Conservation (phyloP, 805 yeast genomes). For the Priceomyces haplophilus region DNA sequence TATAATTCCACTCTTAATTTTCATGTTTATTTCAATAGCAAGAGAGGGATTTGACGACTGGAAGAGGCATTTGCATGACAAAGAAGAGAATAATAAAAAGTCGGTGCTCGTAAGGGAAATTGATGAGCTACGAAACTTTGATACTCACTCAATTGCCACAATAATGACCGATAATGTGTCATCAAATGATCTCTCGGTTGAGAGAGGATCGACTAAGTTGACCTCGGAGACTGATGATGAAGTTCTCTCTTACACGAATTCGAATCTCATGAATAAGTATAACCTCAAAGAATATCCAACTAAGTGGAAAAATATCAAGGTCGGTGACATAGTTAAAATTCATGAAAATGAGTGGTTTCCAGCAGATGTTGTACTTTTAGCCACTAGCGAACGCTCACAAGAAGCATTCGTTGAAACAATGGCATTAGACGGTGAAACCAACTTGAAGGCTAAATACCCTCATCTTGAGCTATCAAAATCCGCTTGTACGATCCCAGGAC, state of each 20-base stretch:
- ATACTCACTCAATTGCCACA: constrained; percentile 37
- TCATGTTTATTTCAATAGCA: constrained; percentile 82
- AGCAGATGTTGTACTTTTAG: constrained; percentile 76
- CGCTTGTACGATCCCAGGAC: constrained; percentile 47
- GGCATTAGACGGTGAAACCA: constrained; percentile 98
- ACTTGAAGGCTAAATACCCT: constrained; percentile 72
- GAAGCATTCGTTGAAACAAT: constrained; percentile 84
- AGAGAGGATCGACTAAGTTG: constrained; percentile 1
- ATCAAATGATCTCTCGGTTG: constrained; percentile 8
- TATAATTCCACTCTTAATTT: constrained; percentile 80
- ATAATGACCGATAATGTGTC: constrained; percentile 38
- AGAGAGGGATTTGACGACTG: constrained; percentile 95
- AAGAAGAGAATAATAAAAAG: constrained; percentile 65
- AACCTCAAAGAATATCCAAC: constrained; percentile 31
- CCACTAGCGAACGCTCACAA: constrained; percentile 63
- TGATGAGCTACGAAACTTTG: constrained; percentile 25
- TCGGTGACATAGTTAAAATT: constrained; percentile 81
- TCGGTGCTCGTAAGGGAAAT: constrained; percentile 32
- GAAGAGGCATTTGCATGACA: constrained; percentile 81
- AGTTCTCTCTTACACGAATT: constrained; percentile 11
- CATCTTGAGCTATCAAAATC: constrained; percentile 57
- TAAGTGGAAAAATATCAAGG: constrained; percentile 74
- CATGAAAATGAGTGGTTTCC: constrained; percentile 89
- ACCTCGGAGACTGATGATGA: constrained; percentile 6
- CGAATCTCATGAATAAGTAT: constrained; percentile 21